Evolutionary conservation across 805 yeast species (phyloP), one percentile per base, ranked within the genome.

Genomic region (Kluyveromyces wickerhamii): DNA sequence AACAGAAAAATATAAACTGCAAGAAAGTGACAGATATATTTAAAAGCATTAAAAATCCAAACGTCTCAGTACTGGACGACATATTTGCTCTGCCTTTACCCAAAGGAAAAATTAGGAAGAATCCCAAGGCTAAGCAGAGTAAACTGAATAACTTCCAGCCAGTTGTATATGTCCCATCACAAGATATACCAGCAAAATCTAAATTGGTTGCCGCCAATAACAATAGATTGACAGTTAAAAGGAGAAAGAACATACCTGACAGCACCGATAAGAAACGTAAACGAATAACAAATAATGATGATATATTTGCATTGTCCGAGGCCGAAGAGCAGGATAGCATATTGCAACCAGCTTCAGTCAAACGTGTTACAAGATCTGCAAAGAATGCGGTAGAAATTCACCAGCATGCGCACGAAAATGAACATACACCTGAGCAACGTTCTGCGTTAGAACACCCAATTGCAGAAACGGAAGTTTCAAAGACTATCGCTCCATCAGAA

Each of bases 1-100:
- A 15, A 19, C 16, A 9, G 12, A 12, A 9, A 21, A 10, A 19
- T 17, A 29, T 23, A 19, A 19, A 15, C 20, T 16, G 20, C 18
- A 20, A 35, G 23, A 16, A 17, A 16, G 30, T 32, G 4, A 25
- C 20, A 16, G 27, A 27, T 12, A 32, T 25, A 21, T 22, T 34
- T 2, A 32, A 38, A 8, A 40, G 36, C 6, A 41, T 35, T 11
- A 41, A 39, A 7, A 36, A 41, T 12, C 41, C 41, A 20, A 55
- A 54, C 40, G 48, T 50, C 11, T 36, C 37, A 14, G 29, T 47
- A 13, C 33, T 54, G 20, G 54, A 53, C 24, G 41, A 50, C 11
- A 52, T 54, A 7, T 53, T 53, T 37, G 44, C 44, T 7, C 21
- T 10, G 11, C 28, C 25, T 11, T 30, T 30, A 26, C 33, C 33